These are phyloP conservation scores for Graphilbum fragrans DNA, from an alignment of 2,329 filamentous ascomycete species.

Conservation along the genomic window DNA sequence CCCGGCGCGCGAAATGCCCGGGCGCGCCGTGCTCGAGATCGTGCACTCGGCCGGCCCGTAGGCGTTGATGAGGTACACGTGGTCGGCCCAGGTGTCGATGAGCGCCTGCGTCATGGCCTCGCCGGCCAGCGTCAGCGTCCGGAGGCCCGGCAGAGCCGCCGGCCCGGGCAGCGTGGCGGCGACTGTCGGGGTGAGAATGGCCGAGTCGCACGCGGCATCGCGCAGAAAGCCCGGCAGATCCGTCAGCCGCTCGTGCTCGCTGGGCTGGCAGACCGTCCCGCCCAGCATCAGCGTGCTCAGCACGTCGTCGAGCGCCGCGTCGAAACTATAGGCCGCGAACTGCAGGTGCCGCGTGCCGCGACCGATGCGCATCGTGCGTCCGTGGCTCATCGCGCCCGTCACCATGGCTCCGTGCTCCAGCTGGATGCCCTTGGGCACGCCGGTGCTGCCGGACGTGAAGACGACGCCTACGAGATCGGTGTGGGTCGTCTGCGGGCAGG, in stretches of 20 bases:
- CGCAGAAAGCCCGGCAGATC: background rate
- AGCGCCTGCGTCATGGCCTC: background rate
- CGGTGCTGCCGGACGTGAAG: conserved; percentile 45
- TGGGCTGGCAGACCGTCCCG: too few relatives aligned
- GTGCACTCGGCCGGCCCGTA: background rate
- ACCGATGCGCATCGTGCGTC: too few relatives aligned
- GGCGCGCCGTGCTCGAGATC: conserved; percentile 1
- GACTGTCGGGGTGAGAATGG: background rate
- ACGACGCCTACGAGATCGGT: conserved; percentile 41
- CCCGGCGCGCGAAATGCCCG: too few relatives aligned
- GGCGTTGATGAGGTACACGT: background rate
- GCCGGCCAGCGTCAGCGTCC: background rate
- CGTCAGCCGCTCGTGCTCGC: background rate
- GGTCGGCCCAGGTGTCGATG: background rate
- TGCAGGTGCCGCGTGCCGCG: too few relatives aligned
- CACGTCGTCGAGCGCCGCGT: too few relatives aligned
- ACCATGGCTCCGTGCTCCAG: too few relatives aligned
- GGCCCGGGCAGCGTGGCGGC: background rate
- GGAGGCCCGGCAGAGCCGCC: background rate
- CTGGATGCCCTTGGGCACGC: conserved; percentile 46
- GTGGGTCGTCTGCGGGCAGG: conserved; percentile 12
- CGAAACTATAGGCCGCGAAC: too few relatives aligned
- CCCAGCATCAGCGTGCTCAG: too few relatives aligned
- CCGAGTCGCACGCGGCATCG: background rate
- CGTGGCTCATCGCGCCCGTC: too few relatives aligned